Evolutionary conservation across 2,329 filamentous ascomycete genomes (phyloP).

Genomic region (Nigrograna mackinnonii): DNA sequence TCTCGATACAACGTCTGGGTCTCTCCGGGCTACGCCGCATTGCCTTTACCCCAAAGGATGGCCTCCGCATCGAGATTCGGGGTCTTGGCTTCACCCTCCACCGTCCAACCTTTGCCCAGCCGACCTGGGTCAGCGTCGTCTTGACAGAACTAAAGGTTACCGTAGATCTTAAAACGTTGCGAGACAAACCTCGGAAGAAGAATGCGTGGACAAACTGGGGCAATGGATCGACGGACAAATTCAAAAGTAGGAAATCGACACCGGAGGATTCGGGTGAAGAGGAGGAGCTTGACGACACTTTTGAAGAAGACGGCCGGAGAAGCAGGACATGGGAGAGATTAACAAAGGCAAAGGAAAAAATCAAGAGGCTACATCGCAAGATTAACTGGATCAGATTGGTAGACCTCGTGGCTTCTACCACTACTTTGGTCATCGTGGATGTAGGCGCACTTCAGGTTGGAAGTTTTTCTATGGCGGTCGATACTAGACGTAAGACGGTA

Average conservation of each 20-base stretch:
- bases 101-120: conserved; percentile 93
- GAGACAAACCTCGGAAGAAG: conserved; percentile 36
- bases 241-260: conserved; percentile 18
- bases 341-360: conserved; percentile 76
- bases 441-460: conserved; percentile 86
- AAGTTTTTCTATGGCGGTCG: conserved; percentile 81
- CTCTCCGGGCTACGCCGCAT: conserved; percentile 91
- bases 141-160: conserved; percentile 84
- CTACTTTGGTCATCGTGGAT: conserved; percentile 74
- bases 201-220: conserved; percentile 34
- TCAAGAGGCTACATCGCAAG: conserved; percentile 84
- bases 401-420: conserved; percentile 83
- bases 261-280: conserved; percentile 20
- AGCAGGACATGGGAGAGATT: conserved; percentile 82
- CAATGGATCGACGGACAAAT: conserved; percentile 28
- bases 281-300: conserved; percentile 17
- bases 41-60: conserved; percentile 86
- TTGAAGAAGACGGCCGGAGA: conserved; percentile 48
- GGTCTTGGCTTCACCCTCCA: conserved; percentile 87
- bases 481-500: conserved; percentile 89
- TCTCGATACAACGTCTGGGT: conserved; percentile 94
- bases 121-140: conserved; percentile 92
- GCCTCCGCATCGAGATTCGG: conserved; percentile 85
- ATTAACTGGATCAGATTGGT: conserved; percentile 89
- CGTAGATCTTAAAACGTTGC: conserved; percentile 72